Percentiles rank a stretch among this genome's conserved stretches.
Conservation (phyloP, 129 eudicot species). For the Lonicera japonica region DNA sequence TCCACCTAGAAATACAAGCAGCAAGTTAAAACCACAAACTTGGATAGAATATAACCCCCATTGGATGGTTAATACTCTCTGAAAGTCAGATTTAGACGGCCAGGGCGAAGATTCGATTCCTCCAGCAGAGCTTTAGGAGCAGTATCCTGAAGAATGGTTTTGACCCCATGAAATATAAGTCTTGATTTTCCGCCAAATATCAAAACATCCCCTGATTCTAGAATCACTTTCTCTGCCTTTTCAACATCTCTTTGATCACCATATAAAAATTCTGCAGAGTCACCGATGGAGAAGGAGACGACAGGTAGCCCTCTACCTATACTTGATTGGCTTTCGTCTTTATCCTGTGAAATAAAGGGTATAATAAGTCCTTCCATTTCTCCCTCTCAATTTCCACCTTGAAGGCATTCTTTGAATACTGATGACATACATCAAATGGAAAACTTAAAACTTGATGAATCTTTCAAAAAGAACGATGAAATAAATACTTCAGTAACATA, state of each 20-base stretch:
- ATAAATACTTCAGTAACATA: too few relatives aligned
- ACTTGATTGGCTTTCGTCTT: conserved; percentile 64
- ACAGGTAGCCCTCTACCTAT: conserved; percentile 53
- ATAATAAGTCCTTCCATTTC: background rate
- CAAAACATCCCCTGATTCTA: conserved; percentile 88
- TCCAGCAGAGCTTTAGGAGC: conserved; percentile 48
- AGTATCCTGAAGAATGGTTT: conserved; percentile 29
- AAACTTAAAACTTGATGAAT: too few relatives aligned
- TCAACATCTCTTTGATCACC: conserved; percentile 43
- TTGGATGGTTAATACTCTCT: conserved; percentile 33
- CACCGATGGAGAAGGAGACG: conserved; percentile 81
- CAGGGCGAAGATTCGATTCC: conserved; percentile 47
- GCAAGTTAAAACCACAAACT: background rate
- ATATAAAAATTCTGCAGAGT: conserved; percentile 72
- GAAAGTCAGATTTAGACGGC: conserved; percentile 82
- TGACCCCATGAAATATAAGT: conserved; percentile 69
- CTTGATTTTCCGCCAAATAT: conserved; percentile 89
- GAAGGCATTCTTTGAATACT: background rate
- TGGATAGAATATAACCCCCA: background rate
- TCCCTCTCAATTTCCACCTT: background rate
- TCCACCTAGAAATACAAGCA: background rate
- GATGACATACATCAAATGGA: background rate
- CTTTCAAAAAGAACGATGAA: background rate
- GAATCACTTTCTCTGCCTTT: conserved; percentile 43
- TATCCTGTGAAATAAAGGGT: conserved; percentile 42